Evolutionary conservation across 257 asterid genomes (phyloP), one percentile per base, ranked within the genome.

Genomic region (Cruciata laevipes): DNA sequence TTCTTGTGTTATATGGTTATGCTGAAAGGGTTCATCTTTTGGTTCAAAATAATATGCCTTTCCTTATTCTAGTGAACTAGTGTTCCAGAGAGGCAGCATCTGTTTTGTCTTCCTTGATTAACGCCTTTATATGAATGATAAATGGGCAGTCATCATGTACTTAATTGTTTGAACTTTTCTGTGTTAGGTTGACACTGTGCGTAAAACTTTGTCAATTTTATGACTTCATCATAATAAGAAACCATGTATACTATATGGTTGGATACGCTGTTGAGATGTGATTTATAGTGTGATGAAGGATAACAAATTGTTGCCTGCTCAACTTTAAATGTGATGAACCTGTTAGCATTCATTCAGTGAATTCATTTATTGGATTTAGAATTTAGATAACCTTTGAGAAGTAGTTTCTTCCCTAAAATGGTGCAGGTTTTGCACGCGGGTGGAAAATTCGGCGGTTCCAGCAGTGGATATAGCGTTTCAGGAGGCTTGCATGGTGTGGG

Each of bases 401-500:
- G 24, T 66, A 27, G 31, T 42, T 66, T 27, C 27, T 40, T 30
- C 49, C n/a, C 9, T 13, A 62, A 35, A 40, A 76, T 60, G 49
- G 71, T 90, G 84, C 92, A 94, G 99, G 91, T 94, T 75, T 81
- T 94, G 84, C 99, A 94, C 78, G 99, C 99, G 13, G 99, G 99
- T 83, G 99, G 99, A 57, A 94, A 94, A 76, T 94, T 94, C 78
- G 99, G 99, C 80, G 97, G 99, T 75, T 75, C 89, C 35, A 90
- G 95, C 76, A 94, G 99, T 81, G 99, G 99, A 69, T 94, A 94
- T 79, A 85, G 87, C 69, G 97, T 94, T 67, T 94, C 99, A 35
- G 99, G 99, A 75, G 99, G 99, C 75, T 77, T 94, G 63, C 99
- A 94, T 79, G 99, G 99, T 74, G 99, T 94, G 40, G 99, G 99